Conservation (phyloP, 2,329 filamentous ascomycete genomes). For the Cladosporium cucumerinum region DNA sequence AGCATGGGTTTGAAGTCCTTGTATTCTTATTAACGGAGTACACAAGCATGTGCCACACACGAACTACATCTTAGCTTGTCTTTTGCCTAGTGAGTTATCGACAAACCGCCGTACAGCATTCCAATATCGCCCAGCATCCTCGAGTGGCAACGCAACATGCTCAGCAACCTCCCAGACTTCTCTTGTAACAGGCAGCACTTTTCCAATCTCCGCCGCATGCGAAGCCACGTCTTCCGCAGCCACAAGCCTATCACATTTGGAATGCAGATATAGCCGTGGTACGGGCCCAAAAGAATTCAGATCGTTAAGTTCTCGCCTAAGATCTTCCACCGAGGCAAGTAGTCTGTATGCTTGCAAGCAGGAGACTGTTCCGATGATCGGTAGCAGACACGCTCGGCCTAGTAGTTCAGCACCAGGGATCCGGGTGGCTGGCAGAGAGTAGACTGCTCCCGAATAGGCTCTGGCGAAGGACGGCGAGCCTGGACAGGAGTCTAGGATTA, state of each 20-base stretch:
- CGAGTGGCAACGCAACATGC: constrained; percentile 7
- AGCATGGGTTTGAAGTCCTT: neutral
- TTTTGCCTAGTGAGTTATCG: neutral
- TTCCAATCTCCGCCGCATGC: constrained; percentile 2
- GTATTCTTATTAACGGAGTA: neutral
- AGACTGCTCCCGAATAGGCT: too few relatives aligned
- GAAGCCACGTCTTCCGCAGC: constrained; percentile 10
- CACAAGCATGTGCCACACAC: neutral
- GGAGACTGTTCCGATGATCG: too few relatives aligned
- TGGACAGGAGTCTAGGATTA: too few relatives aligned
- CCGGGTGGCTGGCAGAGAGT: too few relatives aligned
- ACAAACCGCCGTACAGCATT: neutral
- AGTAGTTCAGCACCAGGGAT: too few relatives aligned
- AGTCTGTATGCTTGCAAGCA: too few relatives aligned
- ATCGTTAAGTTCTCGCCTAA: constrained; percentile 5
- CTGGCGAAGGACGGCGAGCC: too few relatives aligned
- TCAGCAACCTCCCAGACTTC: constrained; percentile 12
- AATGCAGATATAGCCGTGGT: constrained; percentile 9
- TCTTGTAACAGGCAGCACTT: neutral
- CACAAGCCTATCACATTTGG: constrained; percentile 8
- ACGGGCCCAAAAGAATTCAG: neutral
- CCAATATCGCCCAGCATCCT: constrained; percentile 11
- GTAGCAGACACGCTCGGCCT: too few relatives aligned
- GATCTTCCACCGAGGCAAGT: too few relatives aligned
- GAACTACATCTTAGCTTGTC: constrained; percentile 1